A percentile compares a stretch with the other conserved stretches of the same genome.
phyloP scores from a whole-genome alignment of 163 green algal genomes.

The Scenedesmus sp. region DNA sequence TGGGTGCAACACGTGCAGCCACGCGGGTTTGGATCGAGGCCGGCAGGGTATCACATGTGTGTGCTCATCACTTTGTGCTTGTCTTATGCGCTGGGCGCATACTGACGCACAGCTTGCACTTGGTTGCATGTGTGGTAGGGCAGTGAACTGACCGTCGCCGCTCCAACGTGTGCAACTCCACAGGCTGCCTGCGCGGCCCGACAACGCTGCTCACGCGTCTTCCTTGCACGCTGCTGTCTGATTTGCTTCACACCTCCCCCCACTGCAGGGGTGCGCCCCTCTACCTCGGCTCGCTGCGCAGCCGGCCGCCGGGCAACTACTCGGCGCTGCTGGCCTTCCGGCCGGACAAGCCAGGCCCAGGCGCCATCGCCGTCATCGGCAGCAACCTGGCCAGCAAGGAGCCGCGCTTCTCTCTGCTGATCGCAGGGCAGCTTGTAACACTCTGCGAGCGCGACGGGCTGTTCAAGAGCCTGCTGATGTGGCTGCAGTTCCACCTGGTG shows the following conservation, averaged over 20 bases:
- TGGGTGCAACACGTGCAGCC: neutral
- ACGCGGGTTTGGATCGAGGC: neutral
- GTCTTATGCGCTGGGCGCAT: no score
- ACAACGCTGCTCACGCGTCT: neutral
- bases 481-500: slow-evolving; percentile 65
- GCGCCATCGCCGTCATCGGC: slow-evolving; percentile 56
- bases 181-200: neutral
- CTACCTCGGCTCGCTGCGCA: slow-evolving; percentile 76
- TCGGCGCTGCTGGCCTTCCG: slow-evolving; percentile 76
- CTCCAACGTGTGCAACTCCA: neutral
- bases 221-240: neutral
- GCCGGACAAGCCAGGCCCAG: slow-evolving; percentile 65
- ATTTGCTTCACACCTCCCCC: no score
- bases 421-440: slow-evolving; percentile 48
- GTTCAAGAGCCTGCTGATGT: slow-evolving; percentile 68
- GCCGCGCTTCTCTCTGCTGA: slow-evolving; percentile 58
- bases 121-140: neutral
- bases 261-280: slow-evolving; percentile 66
- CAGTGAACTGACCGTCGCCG: neutral
- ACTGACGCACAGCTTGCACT: neutral
- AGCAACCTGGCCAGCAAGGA: neutral
- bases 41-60: neutral
- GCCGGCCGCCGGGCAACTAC: slow-evolving; percentile 65
- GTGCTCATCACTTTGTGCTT: no score
- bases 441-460: slow-evolving; percentile 51